These are phyloP conservation scores for Chaetomidium leptoderma DNA, from an alignment of 495 filamentous ascomycete species.

Conservation along the genomic window DNA sequence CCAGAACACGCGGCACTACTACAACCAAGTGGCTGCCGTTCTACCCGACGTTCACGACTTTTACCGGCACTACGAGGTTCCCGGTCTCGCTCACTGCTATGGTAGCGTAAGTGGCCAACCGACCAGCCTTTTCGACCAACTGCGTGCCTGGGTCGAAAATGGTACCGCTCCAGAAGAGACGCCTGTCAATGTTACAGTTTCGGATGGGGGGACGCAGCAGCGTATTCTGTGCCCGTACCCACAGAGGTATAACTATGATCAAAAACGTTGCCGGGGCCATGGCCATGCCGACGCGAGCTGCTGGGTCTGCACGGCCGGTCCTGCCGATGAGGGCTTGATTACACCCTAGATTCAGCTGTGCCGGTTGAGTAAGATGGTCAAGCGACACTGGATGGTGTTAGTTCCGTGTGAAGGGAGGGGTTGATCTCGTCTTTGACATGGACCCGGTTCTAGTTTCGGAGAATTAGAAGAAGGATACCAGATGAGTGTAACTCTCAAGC, in stretches of 20 bases:
- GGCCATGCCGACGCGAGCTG: background rate
- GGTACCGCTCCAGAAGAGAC: conserved; percentile 26
- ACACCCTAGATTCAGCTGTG: too few species aligned
- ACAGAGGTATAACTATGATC: conserved; percentile 1
- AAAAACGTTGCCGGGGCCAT: background rate
- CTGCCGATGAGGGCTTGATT: background rate
- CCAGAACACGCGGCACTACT: conserved; percentile 27
- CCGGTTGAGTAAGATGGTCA: too few species aligned
- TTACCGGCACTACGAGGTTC: conserved; percentile 33
- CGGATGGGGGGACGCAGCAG: conserved; percentile 12
- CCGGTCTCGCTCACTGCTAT: conserved; percentile 35
- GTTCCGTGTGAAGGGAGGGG: too few species aligned
- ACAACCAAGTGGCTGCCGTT: conserved; percentile 19
- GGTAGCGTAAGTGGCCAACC: conserved; percentile 26
- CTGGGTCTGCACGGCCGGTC: background rate
- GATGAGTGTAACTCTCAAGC: too few species aligned
- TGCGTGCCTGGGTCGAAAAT: conserved; percentile 38
- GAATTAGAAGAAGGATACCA: too few species aligned
- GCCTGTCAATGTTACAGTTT: conserved; percentile 17
- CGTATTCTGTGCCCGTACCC: conserved; percentile 31
- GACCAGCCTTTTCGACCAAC: conserved; percentile 22
- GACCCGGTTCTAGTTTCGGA: too few species aligned
- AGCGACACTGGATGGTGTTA: too few species aligned
- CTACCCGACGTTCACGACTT: conserved; percentile 24
- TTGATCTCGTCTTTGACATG: too few species aligned